Evolutionary conservation across 345 rosid genomes (phyloP), one percentile per base, ranked within the genome.

Genomic region (Populus ilicifolia): DNA sequence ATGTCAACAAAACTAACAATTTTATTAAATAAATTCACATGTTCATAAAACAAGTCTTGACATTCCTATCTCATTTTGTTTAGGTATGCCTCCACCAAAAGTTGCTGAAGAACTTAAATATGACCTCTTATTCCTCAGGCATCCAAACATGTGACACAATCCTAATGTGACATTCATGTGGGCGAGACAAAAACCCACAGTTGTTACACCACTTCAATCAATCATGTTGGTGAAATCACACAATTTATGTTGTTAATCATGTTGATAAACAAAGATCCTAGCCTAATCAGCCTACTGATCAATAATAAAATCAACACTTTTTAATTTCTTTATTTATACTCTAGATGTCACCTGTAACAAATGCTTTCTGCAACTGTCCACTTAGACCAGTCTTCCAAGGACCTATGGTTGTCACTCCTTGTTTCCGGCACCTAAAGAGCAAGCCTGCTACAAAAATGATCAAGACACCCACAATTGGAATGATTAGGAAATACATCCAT

Each of bases 321-420:
- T 50, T 6, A n/a, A 70, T 17, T n/a, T 63, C 35, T 35, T 29
- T 23, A 44, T 16, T 13, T 43, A 33, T 27, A 38, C 8, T 38
- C 33, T 5, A 36, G 65, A 73, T 50, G 38, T 71, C 79, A 92
- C 99, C 99, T 71, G 97, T 90, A 71, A 93, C 82, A 74, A 96
- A 93, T 75, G 96, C 96, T 86, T 91, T 96, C 80, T 92, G 99
- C 79, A 93, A 83, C 85, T 96, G 98, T 80, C 95, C 98, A 80
- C 98, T 96, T 36, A 96, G 80, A 80, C 98, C 99, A 64, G 94
- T 89, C 83, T 89, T 96, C 98, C 99, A 96, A 29, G 99, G 99
- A 77, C 92, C 82, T 38, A 96, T 88, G 69, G 86, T 83, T 78
- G 84, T 83, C 54, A 82, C 90, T 70, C 90, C 92, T 69, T 69